phyloP scores from a whole-genome alignment of 306 rosid genomes.

The Vicia sativa region DNA sequence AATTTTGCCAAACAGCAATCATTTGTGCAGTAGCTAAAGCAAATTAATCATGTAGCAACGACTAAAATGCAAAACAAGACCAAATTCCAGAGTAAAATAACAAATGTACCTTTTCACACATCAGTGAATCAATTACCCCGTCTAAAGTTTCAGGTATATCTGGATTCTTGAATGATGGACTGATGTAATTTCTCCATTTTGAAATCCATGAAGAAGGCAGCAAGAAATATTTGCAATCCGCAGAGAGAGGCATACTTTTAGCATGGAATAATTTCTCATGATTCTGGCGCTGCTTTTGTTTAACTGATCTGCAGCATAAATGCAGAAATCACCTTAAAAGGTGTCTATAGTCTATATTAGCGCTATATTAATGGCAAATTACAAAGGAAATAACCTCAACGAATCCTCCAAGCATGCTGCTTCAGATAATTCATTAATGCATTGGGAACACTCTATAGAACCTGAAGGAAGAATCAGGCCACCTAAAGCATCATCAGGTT shows the following conservation, averaged over 20 bases:
- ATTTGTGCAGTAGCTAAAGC: neutral
- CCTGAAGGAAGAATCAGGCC: slow-evolving; percentile 63
- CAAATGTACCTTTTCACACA: slow-evolving; percentile 77
- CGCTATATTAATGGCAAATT: slow-evolving; percentile 31
- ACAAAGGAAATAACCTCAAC: slow-evolving; percentile 59
- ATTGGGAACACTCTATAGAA: slow-evolving; percentile 65
- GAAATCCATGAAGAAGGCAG: slow-evolving; percentile 82
- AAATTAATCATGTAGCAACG: slow-evolving; percentile 12
- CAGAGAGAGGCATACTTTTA: slow-evolving; percentile 65
- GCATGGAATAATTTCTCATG: slow-evolving; percentile 80
- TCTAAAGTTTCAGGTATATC: slow-evolving; percentile 79
- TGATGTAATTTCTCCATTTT: slow-evolving; percentile 82
- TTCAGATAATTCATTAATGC: slow-evolving; percentile 84
- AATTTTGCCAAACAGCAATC: slow-evolving; percentile 23
- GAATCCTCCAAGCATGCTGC: slow-evolving; percentile 93
- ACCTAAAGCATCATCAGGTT: slow-evolving; percentile 69
- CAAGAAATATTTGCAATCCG: slow-evolving; percentile 76
- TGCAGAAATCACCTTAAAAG: slow-evolving; percentile 37
- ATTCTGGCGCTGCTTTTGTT: slow-evolving; percentile 83
- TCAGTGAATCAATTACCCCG: slow-evolving; percentile 55
- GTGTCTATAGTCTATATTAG: slow-evolving; percentile 22
- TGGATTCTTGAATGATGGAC: slow-evolving; percentile 62
- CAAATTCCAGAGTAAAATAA: slow-evolving; percentile 26
- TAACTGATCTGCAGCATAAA: slow-evolving; percentile 64
- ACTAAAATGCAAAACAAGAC: slow-evolving; percentile 30